These are phyloP conservation scores for Coemansia sp. DNA, from an alignment of 192 early-diverging fungal genomes.

Conservation along the genomic window DNA sequence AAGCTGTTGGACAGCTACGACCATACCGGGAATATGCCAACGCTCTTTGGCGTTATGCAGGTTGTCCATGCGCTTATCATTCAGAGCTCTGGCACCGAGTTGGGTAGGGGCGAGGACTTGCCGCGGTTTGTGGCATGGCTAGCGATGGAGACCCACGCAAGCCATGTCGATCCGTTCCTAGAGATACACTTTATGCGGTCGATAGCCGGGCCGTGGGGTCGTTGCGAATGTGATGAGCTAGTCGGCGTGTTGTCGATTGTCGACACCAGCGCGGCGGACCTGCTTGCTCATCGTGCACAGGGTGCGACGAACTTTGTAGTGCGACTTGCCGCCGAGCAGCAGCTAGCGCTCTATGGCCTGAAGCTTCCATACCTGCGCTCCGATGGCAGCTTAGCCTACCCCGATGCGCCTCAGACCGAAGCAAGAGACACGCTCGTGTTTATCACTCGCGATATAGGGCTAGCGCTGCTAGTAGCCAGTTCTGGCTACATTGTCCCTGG, in stretches of 20 bases:
- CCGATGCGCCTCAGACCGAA: conserved; percentile 21
- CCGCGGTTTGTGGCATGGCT: conserved; percentile 52
- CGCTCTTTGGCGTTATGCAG: conserved; percentile 34
- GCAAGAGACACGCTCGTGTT: conserved; percentile 28
- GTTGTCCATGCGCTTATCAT: conserved; percentile 15
- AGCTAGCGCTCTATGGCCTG: conserved; percentile 36
- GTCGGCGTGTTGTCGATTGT: conserved; percentile 19
- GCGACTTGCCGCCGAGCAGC: conserved; percentile 43
- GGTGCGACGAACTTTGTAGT: conserved; percentile 16
- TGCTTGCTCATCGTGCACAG: conserved; percentile 32
- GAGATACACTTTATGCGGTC: conserved; percentile 33
- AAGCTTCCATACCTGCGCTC: conserved; percentile 25
- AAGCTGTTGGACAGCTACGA: conserved; percentile 29
- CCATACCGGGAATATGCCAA: conserved; percentile 40
- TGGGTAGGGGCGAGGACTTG: conserved; percentile 36
- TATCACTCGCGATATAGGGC: conserved; percentile 48
- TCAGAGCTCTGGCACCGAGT: neutral
- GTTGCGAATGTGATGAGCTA: neutral
- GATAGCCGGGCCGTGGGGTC: conserved; percentile 40
- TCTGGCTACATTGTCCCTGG: conserved; percentile 31
- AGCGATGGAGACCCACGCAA: conserved; percentile 22
- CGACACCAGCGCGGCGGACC: conserved; percentile 17
- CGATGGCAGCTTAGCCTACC: conserved; percentile 28
- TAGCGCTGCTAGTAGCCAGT: conserved; percentile 23
- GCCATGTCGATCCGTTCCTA: conserved; percentile 28